A percentile compares a stretch with the other conserved stretches of the same genome.
These are phyloP conservation scores for Ambrosiella xylebori DNA, from an alignment of 2,329 filamentous ascomycete species.

Conservation along the genomic window DNA sequence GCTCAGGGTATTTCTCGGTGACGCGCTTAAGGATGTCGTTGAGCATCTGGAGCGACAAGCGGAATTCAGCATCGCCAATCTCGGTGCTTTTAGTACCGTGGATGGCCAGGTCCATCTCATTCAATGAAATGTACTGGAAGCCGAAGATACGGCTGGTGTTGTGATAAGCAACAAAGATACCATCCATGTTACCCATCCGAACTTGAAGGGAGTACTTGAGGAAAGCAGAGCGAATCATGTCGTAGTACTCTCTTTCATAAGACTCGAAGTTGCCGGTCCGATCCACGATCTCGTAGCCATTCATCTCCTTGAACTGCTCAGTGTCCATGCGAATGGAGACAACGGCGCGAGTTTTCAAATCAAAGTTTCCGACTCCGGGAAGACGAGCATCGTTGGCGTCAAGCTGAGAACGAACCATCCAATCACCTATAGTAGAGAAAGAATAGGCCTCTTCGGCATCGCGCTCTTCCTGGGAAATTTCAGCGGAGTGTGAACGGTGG, in stretches of 20 bases:
- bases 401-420: constrained; percentile 87
- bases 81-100: constrained; percentile 53
- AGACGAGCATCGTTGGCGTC: constrained; percentile 76
- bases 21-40: constrained; percentile 66
- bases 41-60: constrained; percentile 58
- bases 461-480: constrained; percentile 54
- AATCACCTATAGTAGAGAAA: constrained; percentile 71
- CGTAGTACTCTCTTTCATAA: constrained; percentile 87
- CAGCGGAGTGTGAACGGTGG: constrained; percentile 47
- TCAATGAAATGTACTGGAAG: constrained; percentile 79
- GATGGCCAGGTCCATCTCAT: constrained; percentile 79
- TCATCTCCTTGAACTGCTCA: constrained; percentile 49
- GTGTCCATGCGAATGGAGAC: constrained; percentile 83
- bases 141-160: constrained; percentile 92
- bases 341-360: constrained; percentile 88
- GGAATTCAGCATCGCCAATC: constrained; percentile 74
- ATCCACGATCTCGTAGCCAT: constrained; percentile 71
- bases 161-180: constrained; percentile 92
- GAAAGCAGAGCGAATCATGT: constrained; percentile 90
- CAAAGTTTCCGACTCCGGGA: constrained; percentile 85
- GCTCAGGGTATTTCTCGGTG: constrained; percentile 54
- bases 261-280: constrained; percentile 71
- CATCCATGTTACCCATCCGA: constrained; percentile 95
- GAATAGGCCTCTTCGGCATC: constrained; percentile 65
- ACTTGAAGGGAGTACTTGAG: constrained; percentile 95